phyloP scores from a whole-genome alignment of 2,329 filamentous ascomycete species.

The Cylindrodendrum hubeiense region DNA sequence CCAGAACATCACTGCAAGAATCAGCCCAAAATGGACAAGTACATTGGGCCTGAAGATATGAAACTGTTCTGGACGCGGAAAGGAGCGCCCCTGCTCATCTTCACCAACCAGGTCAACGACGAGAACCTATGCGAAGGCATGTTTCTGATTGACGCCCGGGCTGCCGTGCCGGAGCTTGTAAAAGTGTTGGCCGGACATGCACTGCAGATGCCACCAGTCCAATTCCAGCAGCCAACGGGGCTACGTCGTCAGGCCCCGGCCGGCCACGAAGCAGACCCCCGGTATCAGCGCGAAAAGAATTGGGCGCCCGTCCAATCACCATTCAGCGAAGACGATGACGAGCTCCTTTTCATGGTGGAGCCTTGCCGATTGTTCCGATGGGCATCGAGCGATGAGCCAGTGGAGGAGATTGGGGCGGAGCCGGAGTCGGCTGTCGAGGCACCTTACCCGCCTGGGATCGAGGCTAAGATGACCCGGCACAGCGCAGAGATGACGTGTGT shows the following conservation, averaged over 20 bases:
- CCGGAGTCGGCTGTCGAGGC: constrained; percentile 34
- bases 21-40: constrained; percentile 40
- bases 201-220: constrained; percentile 32
- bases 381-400: constrained; percentile 1
- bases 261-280: constrained; percentile 8
- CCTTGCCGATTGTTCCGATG: constrained; percentile 5
- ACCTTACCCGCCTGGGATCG: constrained; percentile 33
- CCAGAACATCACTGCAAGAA: constrained; percentile 39
- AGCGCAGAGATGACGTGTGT: constrained; percentile 32
- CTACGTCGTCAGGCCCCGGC: constrained; percentile 31
- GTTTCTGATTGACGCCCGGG: constrained; percentile 37
- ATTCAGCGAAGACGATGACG: constrained; percentile 7
- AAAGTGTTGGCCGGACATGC: constrained; percentile 33
- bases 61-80: constrained; percentile 41
- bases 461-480: constrained; percentile 35
- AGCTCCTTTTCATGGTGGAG: constrained; percentile 8
- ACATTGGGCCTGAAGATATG: constrained; percentile 41
- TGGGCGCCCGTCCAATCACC: constrained; percentile 12
- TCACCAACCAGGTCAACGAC: constrained; percentile 38
- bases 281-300: constrained; percentile 6
- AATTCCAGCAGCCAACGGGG: constrained; percentile 33
- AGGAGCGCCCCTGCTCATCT: constrained; percentile 39
- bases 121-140: constrained; percentile 40
- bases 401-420: constrained; percentile 4
- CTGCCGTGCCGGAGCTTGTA: constrained; percentile 35